Percentiles rank a stretch among this genome's conserved stretches.
Conservation (phyloP, 768 basidiomycete genomes). For the Daedaleopsis nitida region DNA sequence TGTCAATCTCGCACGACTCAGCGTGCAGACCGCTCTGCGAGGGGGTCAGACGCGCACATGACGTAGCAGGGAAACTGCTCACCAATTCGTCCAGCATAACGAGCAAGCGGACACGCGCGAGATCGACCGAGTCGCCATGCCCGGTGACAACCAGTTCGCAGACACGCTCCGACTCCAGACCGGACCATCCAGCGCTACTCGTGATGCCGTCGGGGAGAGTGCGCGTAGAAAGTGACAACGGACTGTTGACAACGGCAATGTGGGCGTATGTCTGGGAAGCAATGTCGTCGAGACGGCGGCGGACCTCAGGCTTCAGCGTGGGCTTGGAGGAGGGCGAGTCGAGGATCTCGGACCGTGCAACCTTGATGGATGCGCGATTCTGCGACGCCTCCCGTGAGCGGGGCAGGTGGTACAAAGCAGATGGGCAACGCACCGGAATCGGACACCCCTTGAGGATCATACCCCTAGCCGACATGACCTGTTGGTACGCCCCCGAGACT, state of each 20-base stretch:
- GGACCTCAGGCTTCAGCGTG: conserved; percentile 77
- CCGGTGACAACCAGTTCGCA: conserved; percentile 94
- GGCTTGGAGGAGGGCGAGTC: conserved; percentile 82
- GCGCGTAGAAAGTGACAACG: conserved; percentile 70
- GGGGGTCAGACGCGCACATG: conserved; percentile 9
- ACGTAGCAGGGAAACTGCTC: conserved; percentile 35
- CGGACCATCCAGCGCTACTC: conserved; percentile 79
- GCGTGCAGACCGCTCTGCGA: conserved; percentile 85
- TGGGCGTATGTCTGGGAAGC: conserved; percentile 91
- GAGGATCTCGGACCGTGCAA: conserved; percentile 90
- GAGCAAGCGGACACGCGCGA: conserved; percentile 86
- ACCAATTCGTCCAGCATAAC: conserved; percentile 97
- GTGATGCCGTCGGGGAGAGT: conserved; percentile 79
- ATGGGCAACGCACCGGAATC: conserved; percentile 57
- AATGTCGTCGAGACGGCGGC: conserved; percentile 88
- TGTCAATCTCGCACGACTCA: conserved; percentile 91
- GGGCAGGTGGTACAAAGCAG: background rate
- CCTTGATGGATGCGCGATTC: conserved; percentile 87
- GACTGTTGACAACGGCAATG: conserved; percentile 91
- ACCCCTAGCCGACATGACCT: conserved; percentile 89
- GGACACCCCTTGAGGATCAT: conserved; percentile 90
- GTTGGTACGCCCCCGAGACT: conserved; percentile 87
- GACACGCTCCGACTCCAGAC: conserved; percentile 90
- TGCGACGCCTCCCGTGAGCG: conserved; percentile 31
- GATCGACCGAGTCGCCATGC: conserved; percentile 83